Percentiles rank a stretch among this genome's conserved stretches.
These are phyloP conservation scores for Multifurca ochricompacta DNA, from an alignment of 768 basidiomycete genomes.

Conservation along the genomic window DNA sequence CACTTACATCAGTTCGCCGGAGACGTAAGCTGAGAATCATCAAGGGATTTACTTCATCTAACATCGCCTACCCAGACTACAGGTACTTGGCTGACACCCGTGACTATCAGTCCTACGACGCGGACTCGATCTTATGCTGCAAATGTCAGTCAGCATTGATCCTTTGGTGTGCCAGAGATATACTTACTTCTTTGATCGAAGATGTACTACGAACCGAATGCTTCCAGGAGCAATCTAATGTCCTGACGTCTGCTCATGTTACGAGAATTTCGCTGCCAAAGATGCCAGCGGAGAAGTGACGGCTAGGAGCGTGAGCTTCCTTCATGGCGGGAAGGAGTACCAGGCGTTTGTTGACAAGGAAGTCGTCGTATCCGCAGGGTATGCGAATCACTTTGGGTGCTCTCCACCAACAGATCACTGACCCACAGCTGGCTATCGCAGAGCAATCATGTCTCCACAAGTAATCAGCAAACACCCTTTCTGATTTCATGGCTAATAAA, in stretches of 20 bases:
- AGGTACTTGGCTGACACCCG: slow-evolving; percentile 7
- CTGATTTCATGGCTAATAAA: not conserved
- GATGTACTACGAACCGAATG: slow-evolving; percentile 23
- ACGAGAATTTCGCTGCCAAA: slow-evolving; percentile 6
- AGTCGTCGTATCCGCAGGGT: slow-evolving; percentile 20
- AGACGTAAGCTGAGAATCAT: slow-evolving; percentile 5
- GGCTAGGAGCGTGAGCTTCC: slow-evolving; percentile 11
- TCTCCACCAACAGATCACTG: not conserved
- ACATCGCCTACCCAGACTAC: slow-evolving; percentile 8
- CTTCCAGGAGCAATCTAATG: slow-evolving; percentile 20
- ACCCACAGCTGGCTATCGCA: not conserved
- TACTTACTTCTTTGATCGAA: not conserved
- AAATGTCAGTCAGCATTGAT: slow-evolving; percentile 3
- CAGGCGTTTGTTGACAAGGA: slow-evolving; percentile 8
- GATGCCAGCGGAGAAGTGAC: not conserved
- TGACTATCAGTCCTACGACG: slow-evolving; percentile 1
- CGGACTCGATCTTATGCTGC: slow-evolving; percentile 13
- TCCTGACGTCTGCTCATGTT: slow-evolving; percentile 20
- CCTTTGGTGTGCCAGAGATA: no score
- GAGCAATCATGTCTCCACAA: slow-evolving; percentile 15
- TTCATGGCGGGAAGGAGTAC: slow-evolving; percentile 8
- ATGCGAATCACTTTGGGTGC: not conserved
- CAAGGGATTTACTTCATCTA: not conserved
- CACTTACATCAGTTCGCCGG: slow-evolving; percentile 7
- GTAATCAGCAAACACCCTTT: not conserved